Percentiles rank a stretch among this genome's conserved stretches.
Conservation (phyloP, 805 yeast species). For the Kodamaea kaohsiungensis region DNA sequence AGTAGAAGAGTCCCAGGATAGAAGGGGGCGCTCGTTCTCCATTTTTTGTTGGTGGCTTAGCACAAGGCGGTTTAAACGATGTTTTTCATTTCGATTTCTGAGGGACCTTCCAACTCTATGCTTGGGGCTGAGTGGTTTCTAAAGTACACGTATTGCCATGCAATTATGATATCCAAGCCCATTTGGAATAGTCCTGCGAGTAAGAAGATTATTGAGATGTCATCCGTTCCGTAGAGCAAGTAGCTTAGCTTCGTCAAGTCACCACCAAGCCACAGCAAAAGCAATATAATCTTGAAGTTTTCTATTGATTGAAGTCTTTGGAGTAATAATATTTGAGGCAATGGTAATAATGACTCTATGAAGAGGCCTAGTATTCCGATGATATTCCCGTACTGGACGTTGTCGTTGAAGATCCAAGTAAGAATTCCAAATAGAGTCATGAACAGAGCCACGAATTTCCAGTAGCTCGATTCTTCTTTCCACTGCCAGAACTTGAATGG, state of each 20-base stretch:
- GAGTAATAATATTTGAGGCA: constrained; percentile 75
- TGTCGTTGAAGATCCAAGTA: constrained; percentile 41
- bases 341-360: constrained; percentile 70
- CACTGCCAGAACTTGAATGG: constrained; percentile 85
- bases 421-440: constrained; percentile 38
- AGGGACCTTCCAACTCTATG: background rate
- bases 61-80: background rate
- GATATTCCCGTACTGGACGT: constrained; percentile 43
- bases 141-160: constrained; percentile 70
- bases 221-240: constrained; percentile 71
- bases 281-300: constrained; percentile 74
- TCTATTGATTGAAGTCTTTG: constrained; percentile 66
- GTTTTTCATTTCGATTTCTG: constrained; percentile 6
- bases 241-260: constrained; percentile 78
- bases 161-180: constrained; percentile 69
- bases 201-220: constrained; percentile 64
- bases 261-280: constrained; percentile 87
- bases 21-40: background rate
- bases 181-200: constrained; percentile 78
- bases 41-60: background rate
- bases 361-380: constrained; percentile 67
- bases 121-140: constrained; percentile 22
- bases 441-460: constrained; percentile 61
- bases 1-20: background rate
- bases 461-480: constrained; percentile 58